Base-by-base conservation (phyloP, 1,139 yeast species). In the Yamadazyma kanchanaburiensis region DNA sequence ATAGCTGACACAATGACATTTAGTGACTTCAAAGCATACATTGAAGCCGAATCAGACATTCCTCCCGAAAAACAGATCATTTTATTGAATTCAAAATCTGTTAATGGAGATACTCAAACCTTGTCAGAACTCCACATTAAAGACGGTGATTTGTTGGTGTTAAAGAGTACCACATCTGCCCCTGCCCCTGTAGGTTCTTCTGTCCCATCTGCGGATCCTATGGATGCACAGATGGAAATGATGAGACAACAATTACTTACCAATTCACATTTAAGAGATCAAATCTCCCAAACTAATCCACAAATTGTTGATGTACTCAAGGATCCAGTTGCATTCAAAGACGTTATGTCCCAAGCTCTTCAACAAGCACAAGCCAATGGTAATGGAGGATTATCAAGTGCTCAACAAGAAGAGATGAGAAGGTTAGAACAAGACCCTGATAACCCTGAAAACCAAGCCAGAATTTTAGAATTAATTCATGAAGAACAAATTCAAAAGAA, bases 401-500 rank as follows among this genome's bases (percentile, higher is more conserved):
- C 27, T 5, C 51, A 64, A 16, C 68, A 64, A 30, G 63, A 64
- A 23, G 89, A 82, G 44, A 55, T 80, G 40, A 53, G 58, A 21
- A 57, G 68, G 27, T 51, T 83, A 20, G 60, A 65, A 37, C 55
- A 70, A 26, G 77, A 85, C 45, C 94, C 94, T 1, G 88, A 82
- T 47, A 74, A 79, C 45, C 86, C 86, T 12, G 87, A 75, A 30
- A 80, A 72, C 39, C 94, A 86, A 46, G 70, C 69, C 15, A 67
- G 73, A 42, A 80, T 87, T 27, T 49, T 80, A 49, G 91, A 85
- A 44, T 51, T 81, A 35, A 82, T 82, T 32, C 74, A 79, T 39
- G 82, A 80, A 46, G 78, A 79, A 45, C 85, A 80, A 26, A 78
- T 88, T 19, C 82, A 83, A 38, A 94, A 85, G 42, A 88, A 87